Conservation (phyloP, 1,284 basidiomycete species). For the Ganoderma boninense region DNA sequence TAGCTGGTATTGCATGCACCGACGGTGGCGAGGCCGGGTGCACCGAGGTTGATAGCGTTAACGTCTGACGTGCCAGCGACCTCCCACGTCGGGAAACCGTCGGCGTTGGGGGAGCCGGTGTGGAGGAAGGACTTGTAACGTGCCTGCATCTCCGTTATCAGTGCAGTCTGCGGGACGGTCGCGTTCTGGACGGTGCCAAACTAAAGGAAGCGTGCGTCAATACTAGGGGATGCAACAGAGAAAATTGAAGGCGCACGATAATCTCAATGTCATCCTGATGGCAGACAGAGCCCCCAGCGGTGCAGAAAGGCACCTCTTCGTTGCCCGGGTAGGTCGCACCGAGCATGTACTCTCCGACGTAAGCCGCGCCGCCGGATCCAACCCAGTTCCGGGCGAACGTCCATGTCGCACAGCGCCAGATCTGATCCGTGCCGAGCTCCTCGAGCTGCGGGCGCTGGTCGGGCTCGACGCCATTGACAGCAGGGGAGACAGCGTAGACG, state of each 20-base stretch:
- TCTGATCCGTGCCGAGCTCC: constrained; percentile 70
- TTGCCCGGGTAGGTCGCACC: constrained; percentile 79
- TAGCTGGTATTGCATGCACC: constrained; percentile 70
- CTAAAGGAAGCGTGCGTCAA: constrained; percentile 40
- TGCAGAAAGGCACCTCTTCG: constrained; percentile 60
- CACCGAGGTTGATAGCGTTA: constrained; percentile 64
- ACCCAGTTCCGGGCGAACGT: constrained; percentile 75
- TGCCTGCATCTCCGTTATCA: constrained; percentile 71
- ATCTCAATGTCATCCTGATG: constrained; percentile 82
- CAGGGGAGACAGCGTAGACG: constrained; percentile 57
- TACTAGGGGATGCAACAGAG: background rate
- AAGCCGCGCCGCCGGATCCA: constrained; percentile 67
- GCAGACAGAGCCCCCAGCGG: constrained; percentile 62
- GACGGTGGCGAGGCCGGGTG: constrained; percentile 54
- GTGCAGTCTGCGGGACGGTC: constrained; percentile 59
- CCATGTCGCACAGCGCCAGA: constrained; percentile 78
- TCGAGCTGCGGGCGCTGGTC: constrained; percentile 68
- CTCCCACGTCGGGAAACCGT: constrained; percentile 54
- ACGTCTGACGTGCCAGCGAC: constrained; percentile 58
- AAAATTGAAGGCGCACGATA: constrained; percentile 52
- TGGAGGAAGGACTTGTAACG: constrained; percentile 73
- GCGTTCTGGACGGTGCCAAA: constrained; percentile 74
- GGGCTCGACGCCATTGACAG: constrained; percentile 37
- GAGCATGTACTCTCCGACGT: constrained; percentile 71
- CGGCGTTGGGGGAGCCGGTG: constrained; percentile 66